Evolutionary conservation across 2,329 filamentous ascomycete genomes (phyloP).

Genomic region (Drechslerella coelobrocha): DNA sequence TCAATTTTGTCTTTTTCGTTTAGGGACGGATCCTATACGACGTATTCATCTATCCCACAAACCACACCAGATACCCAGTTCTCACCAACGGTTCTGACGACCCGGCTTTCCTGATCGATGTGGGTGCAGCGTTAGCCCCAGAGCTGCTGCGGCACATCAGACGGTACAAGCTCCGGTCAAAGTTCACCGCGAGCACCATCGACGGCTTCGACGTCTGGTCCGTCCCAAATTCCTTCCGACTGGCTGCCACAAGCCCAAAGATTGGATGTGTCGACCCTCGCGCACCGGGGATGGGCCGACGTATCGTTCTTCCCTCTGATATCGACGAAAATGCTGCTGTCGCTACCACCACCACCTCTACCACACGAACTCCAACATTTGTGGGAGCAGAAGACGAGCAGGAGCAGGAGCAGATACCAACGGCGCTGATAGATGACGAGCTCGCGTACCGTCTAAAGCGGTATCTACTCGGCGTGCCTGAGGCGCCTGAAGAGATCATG

Average conservation of each 20-base stretch:
- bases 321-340: slow-evolving; percentile 53
- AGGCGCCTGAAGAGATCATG: slow-evolving; percentile 81
- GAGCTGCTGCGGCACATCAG: slow-evolving; percentile 74
- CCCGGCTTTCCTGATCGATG: slow-evolving; percentile 76
- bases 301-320: slow-evolving; percentile 60
- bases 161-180: slow-evolving; percentile 83
- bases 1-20: background rate
- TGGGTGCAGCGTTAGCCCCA: slow-evolving; percentile 72
- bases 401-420: background rate
- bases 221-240: slow-evolving; percentile 40
- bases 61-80: slow-evolving; percentile 54
- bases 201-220: slow-evolving; percentile 65
- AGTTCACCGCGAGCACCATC: slow-evolving; percentile 73
- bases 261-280: slow-evolving; percentile 62
- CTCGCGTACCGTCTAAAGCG: slow-evolving; percentile 75
- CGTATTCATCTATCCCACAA: slow-evolving; percentile 81
- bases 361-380: too few relatives aligned
- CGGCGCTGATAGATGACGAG: slow-evolving; percentile 59
- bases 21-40: slow-evolving; percentile 82
- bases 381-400: too few relatives aligned
- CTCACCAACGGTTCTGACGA: slow-evolving; percentile 42
- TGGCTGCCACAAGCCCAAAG: slow-evolving; percentile 45
- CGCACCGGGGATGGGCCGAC: slow-evolving; percentile 65
- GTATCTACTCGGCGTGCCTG: slow-evolving; percentile 80
- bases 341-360: too few relatives aligned